Evolutionary conservation across 2,329 filamentous ascomycete species (phyloP).

Genomic region (Zymoseptoria pseudotritici): DNA sequence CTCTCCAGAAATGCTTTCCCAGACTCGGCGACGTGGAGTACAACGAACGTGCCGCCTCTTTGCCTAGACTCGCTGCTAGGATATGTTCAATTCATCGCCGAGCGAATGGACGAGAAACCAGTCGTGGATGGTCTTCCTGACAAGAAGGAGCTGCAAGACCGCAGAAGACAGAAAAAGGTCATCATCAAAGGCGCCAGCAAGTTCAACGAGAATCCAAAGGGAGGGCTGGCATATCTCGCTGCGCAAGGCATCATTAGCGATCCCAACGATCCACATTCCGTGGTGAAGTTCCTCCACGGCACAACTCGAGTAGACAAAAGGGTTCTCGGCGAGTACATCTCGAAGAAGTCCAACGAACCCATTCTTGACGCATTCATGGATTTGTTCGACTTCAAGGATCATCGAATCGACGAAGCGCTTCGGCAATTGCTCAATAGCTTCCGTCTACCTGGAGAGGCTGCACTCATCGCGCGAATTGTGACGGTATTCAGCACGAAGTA

Average conservation of each 20-base stretch:
- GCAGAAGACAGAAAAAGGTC: slow-evolving; percentile 72
- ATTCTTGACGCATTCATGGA: slow-evolving; percentile 78
- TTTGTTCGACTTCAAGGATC: slow-evolving; percentile 79
- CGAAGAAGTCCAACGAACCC: slow-evolving; percentile 81
- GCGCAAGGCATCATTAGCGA: slow-evolving; percentile 79
- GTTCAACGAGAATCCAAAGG: slow-evolving; percentile 93
- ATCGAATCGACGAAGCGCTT: slow-evolving; percentile 83
- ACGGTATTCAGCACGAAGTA: slow-evolving; percentile 83
- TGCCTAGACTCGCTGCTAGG: slow-evolving; percentile 87
- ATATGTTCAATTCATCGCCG: slow-evolving; percentile 86
- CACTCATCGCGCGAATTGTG: slow-evolving; percentile 87
- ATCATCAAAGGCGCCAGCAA: slow-evolving; percentile 82
- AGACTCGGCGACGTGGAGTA: slow-evolving; percentile 97
- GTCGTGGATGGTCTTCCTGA: slow-evolving; percentile 59
- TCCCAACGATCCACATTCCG: slow-evolving; percentile 62
- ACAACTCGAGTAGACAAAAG: slow-evolving; percentile 87
- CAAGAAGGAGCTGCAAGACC: slow-evolving; percentile 56
- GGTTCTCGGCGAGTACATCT: slow-evolving; percentile 82
- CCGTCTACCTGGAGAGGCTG: slow-evolving; percentile 85
- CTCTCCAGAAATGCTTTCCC: slow-evolving; percentile 91
- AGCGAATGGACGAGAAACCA: slow-evolving; percentile 68
- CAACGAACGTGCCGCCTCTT: slow-evolving; percentile 90
- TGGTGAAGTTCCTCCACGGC: slow-evolving; percentile 81
- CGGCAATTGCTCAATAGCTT: slow-evolving; percentile 84
- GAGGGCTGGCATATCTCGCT: slow-evolving; percentile 75